Evolutionary conservation across 2,329 filamentous ascomycete genomes (phyloP).

Genomic region (Neofusicoccum parvum): DNA sequence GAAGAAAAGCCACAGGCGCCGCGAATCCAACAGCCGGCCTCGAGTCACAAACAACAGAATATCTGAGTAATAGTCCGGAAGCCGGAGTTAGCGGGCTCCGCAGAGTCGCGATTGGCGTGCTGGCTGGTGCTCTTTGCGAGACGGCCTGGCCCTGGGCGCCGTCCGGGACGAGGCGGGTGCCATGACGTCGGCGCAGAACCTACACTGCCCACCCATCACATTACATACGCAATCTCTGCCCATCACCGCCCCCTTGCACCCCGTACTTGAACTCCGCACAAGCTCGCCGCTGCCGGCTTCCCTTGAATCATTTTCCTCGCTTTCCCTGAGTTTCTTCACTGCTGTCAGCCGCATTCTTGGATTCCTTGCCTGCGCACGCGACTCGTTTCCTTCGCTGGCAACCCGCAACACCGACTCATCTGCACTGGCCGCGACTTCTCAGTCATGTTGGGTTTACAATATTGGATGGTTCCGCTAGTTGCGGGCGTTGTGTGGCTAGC

Average conservation of each 20-base stretch:
- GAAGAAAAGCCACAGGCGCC: slow-evolving; percentile 4
- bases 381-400: neutral
- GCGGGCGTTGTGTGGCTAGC: slow-evolving; percentile 56
- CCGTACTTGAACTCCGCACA: slow-evolving; percentile 7
- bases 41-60: neutral
- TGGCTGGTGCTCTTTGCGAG: slow-evolving; percentile 1
- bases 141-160: neutral
- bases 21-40: neutral
- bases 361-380: slow-evolving; percentile 9
- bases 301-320: neutral
- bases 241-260: neutral
- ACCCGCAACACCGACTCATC: neutral
- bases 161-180: slow-evolving; percentile 11
- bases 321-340: neutral
- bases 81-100: slow-evolving; percentile 6
- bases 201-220: slow-evolving; percentile 14
- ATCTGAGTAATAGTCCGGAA: neutral
- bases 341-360: neutral
- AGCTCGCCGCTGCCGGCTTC: neutral
- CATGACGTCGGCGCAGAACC: slow-evolving; percentile 1
- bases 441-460: slow-evolving; percentile 48
- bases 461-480: slow-evolving; percentile 69
- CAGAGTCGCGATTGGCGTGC: neutral
- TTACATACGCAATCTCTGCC: slow-evolving; percentile 15
- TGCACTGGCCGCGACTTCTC: neutral